phyloP scores from a whole-genome alignment of 2,329 filamentous ascomycete species.

The Fusarium succisae region DNA sequence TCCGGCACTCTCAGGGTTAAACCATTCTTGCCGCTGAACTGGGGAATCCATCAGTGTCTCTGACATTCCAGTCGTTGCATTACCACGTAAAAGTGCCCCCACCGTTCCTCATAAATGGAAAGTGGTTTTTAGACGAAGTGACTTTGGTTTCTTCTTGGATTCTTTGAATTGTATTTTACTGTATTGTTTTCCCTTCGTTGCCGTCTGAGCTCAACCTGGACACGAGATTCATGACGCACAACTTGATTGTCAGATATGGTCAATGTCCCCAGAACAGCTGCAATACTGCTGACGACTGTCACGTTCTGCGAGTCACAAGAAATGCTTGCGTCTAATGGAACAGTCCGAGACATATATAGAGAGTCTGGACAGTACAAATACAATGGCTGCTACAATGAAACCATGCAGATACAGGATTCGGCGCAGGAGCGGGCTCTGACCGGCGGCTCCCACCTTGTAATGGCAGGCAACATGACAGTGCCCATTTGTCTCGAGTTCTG shows the following conservation, averaged over 20 bases:
- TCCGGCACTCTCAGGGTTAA: neutral
- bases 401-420: conserved; percentile 54
- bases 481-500: conserved; percentile 62
- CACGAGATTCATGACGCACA: neutral
- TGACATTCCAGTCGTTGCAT: conserved; percentile 15
- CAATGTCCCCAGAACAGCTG: neutral
- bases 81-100: neutral
- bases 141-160: neutral
- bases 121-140: neutral
- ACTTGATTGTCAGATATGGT: neutral
- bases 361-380: conserved; percentile 56
- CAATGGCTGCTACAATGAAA: conserved; percentile 69
- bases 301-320: conserved; percentile 21
- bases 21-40: neutral
- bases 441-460: conserved; percentile 53
- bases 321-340: conserved; percentile 18
- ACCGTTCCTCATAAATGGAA: neutral
- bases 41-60: conserved; percentile 13
- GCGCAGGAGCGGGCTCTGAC: conserved; percentile 57
- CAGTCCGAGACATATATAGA: conserved; percentile 46
- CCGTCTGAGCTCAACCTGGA: no score
- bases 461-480: conserved; percentile 60
- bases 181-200: neutral
- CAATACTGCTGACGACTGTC: conserved; percentile 20
- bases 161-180: neutral